Base-by-base conservation (phyloP, 2,329 filamentous ascomycete species). In the Ophiostoma himal-ulmi region DNA sequence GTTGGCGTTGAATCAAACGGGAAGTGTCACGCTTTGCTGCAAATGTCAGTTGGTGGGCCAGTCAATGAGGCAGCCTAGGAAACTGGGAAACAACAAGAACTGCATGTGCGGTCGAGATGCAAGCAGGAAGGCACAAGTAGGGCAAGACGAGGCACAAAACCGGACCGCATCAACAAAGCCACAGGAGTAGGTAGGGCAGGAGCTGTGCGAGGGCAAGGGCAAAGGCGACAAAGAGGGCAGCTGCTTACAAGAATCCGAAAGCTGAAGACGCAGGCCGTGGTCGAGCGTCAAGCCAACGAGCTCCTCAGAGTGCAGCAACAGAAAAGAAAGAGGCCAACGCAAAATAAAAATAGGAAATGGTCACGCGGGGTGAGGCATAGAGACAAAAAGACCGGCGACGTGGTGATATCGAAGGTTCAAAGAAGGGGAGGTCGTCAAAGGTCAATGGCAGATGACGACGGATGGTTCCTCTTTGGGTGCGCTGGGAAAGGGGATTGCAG, bases 301-400 rank as follows among this genome's bases (percentile, higher is more conserved):
- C 22, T 26, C 17, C 44, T 48, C 44, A 26, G n/a, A 57, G 22
- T 3, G 39, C n/a, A 57, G 10, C 52, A 26, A 14, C 52, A 30
- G 52, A 57, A 48, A 26, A 26, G 22, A 36, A 26, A 62, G 14
- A 34, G 57, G 26, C 26, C 26, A 34, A 62, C 52, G 52, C 52
- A 20, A 11, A 22, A 57, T 57, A 36, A 26, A 34, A 17, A 26
- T 17, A 62, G 36, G 26, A 62, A 30, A 34, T 7, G 26, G 11
- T 20, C 57, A 34, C 34, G 57, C 57, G 57, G 57, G 57, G 52
- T 57, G 57, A 62, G 13, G 57, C 57, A 26, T 17, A 13, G 8
- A 26, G 22, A 26, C 52, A 62, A 62, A 62, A 62, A 62, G 57
- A 62, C 57, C 57, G 26, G 22, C 57, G 57, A 62, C n/a, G 57